phyloP scores from a whole-genome alignment of 805 yeast genomes.

The Candida broadrunensis region DNA sequence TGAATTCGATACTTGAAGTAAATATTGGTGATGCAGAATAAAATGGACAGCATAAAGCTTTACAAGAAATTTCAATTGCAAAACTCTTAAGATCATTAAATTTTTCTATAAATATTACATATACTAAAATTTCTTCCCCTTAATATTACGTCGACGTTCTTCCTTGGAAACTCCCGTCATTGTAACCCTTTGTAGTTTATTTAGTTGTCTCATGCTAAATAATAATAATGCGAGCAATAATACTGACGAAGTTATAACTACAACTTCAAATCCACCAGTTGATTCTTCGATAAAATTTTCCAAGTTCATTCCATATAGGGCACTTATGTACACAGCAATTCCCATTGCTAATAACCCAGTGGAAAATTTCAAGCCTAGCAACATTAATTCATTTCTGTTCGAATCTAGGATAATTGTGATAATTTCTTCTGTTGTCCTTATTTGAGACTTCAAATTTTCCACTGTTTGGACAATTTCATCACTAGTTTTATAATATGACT shows the following conservation, averaged over 20 bases:
- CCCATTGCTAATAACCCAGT: conserved; percentile 83
- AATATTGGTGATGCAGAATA: not conserved
- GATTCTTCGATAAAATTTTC: conserved; percentile 88
- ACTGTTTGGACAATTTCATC: conserved; percentile 94
- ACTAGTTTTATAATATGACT: conserved; percentile 83
- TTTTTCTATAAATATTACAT: not conserved
- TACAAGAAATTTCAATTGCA: no score
- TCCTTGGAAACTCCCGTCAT: conserved; percentile 42
- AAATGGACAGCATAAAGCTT: no score
- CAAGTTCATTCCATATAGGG: conserved; percentile 94
- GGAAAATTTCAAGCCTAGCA: conserved; percentile 78
- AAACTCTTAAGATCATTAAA: no score
- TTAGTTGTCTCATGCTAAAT: conserved; percentile 55
- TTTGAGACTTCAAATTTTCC: conserved; percentile 74
- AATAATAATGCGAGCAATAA: conserved; percentile 45
- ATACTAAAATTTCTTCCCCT: not conserved
- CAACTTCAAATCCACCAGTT: conserved; percentile 58
- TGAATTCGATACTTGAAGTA: not conserved
- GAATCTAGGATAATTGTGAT: conserved; percentile 91
- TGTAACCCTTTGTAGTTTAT: conserved; percentile 69
- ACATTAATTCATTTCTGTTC: conserved; percentile 89
- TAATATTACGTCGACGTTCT: conserved; percentile 1
- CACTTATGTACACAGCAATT: conserved; percentile 74
- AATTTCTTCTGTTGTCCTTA: conserved; percentile 90
- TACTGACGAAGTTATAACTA: conserved; percentile 43